phyloP scores from a whole-genome alignment of 306 rosid species.

The Inga leiocalycina region DNA sequence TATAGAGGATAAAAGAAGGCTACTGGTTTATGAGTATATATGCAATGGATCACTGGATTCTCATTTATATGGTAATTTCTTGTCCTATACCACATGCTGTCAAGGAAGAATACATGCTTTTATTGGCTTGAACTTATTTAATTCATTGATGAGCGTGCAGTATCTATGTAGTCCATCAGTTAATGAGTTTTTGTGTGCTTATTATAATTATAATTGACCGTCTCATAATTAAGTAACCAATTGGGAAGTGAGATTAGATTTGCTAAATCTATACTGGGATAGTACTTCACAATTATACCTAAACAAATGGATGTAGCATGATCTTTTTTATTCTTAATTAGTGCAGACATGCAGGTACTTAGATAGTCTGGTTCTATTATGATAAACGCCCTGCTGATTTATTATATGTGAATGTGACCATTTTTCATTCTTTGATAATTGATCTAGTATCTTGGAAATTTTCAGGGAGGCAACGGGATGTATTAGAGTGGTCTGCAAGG shows the following conservation, averaged over 20 bases:
- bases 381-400: neutral
- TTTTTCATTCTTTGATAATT: slow-evolving; percentile 32
- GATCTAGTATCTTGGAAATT: slow-evolving; percentile 25
- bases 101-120: slow-evolving; percentile 2
- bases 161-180: neutral
- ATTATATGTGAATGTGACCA: neutral
- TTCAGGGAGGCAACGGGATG: slow-evolving; percentile 71
- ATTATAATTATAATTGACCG: neutral
- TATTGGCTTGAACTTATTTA: slow-evolving; percentile 2
- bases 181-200: neutral
- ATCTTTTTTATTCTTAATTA: slow-evolving; percentile 7
- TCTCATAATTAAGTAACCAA: neutral
- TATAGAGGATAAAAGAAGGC: slow-evolving; percentile 89
- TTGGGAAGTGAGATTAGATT: slow-evolving; percentile 2
- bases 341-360: neutral
- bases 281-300: neutral
- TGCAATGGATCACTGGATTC: slow-evolving; percentile 95
- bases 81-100: slow-evolving; percentile 11
- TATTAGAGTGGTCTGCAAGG: slow-evolving; percentile 91
- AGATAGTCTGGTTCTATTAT: slow-evolving; percentile 3
- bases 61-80: slow-evolving; percentile 84
- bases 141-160: slow-evolving; percentile 19
- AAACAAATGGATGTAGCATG: too few relatives aligned
- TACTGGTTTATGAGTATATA: slow-evolving; percentile 92
- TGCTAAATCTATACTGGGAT: neutral